A percentile compares a stretch with the other conserved stretches of the same genome.
These are phyloP conservation scores for Circinella minor DNA, from an alignment of 371 early-diverging fungal genomes.

Conservation along the genomic window DNA sequence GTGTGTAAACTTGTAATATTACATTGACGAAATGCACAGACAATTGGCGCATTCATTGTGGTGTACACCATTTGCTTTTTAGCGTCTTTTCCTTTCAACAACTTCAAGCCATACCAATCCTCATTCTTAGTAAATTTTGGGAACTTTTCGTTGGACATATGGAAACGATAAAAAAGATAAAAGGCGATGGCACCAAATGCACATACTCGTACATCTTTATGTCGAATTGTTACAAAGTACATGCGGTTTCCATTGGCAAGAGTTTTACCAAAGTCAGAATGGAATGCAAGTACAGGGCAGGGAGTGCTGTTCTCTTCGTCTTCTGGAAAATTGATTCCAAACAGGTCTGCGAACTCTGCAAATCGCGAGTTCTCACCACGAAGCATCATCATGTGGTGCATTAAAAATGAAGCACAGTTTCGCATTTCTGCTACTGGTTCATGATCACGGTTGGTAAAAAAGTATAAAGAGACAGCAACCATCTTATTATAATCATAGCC, in stretches of 20 bases:
- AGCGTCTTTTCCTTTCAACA: background rate
- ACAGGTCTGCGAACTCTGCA: too few species aligned
- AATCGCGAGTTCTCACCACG: too few species aligned
- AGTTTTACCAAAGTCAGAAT: too few species aligned
- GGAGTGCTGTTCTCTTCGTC: too few species aligned
- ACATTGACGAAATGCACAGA: background rate
- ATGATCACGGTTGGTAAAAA: background rate
- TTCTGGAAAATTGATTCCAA: too few species aligned
- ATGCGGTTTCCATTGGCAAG: too few species aligned
- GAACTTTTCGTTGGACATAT: background rate
- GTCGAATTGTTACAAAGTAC: too few species aligned
- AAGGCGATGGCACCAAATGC: conserved; percentile 1
- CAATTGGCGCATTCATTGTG: background rate
- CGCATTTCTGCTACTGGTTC: conserved; percentile 1
- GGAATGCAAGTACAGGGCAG: too few species aligned
- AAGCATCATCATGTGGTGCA: background rate
- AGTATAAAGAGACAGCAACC: background rate
- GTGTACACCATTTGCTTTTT: background rate
- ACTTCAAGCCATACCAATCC: background rate
- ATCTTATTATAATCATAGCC: background rate
- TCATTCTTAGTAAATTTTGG: background rate
- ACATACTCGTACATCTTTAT: conserved; percentile 1
- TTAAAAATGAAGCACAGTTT: background rate
- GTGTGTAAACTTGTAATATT: background rate
- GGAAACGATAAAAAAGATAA: background rate